Evolutionary conservation across 2,329 filamentous ascomycete species (phyloP).

Genomic region (Xylaria sp.): DNA sequence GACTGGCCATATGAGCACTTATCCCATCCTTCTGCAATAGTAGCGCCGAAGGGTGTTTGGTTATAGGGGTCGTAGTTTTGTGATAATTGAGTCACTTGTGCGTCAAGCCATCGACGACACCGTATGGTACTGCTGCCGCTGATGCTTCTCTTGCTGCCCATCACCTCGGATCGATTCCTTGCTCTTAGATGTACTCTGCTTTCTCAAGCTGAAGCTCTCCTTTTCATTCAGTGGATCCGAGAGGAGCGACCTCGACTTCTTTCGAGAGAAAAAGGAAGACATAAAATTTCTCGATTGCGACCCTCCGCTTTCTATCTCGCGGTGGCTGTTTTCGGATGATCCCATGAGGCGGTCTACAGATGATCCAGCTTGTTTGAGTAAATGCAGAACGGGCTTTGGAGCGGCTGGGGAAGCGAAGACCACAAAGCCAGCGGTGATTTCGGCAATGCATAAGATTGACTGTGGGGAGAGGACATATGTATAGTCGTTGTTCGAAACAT

Average conservation of each 20-base stretch:
- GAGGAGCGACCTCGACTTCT: background rate
- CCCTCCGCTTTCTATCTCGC: background rate
- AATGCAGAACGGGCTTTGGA: constrained; percentile 5
- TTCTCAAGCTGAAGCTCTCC: background rate
- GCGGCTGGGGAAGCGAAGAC: constrained; percentile 10
- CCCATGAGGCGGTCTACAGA: constrained; percentile 2
- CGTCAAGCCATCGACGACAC: background rate
- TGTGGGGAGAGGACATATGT: constrained; percentile 13
- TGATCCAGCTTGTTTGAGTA: constrained; percentile 1
- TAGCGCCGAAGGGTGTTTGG: background rate
- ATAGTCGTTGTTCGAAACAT: constrained; percentile 16
- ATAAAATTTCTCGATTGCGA: background rate
- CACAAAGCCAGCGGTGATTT: constrained; percentile 9
- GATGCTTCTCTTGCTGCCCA: background rate
- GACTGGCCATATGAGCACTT: background rate
- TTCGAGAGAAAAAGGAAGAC: background rate
- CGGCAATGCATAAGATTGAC: constrained; percentile 15
- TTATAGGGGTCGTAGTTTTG: background rate
- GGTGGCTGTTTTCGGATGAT: background rate
- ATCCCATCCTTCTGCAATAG: background rate
- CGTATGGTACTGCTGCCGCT: background rate
- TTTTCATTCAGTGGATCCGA: background rate
- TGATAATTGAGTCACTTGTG: background rate
- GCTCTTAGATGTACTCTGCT: background rate
- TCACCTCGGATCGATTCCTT: background rate